Conservation (phyloP, 1,284 basidiomycete species). For the Ustilago hordei region DNA sequence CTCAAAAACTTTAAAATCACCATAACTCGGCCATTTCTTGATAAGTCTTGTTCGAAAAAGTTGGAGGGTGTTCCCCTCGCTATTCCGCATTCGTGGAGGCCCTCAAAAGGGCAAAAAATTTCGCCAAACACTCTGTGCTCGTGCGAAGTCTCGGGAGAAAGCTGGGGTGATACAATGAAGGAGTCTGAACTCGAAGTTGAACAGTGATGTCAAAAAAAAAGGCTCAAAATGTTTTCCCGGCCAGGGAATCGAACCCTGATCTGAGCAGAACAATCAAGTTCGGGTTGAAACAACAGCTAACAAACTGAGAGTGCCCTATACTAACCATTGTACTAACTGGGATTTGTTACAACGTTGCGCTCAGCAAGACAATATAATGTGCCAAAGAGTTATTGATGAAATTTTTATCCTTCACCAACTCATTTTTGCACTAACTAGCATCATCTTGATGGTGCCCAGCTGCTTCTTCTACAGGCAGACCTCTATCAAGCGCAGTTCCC, state of each 20-base stretch:
- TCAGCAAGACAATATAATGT: not conserved
- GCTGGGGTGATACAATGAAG: too few species aligned
- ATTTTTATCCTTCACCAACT: too few species aligned
- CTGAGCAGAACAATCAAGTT: constrained; percentile 24
- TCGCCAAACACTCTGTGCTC: too few species aligned
- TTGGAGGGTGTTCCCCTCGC: too few species aligned
- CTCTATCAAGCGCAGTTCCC: not conserved
- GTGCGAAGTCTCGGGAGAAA: too few species aligned
- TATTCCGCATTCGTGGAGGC: too few species aligned
- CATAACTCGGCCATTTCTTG: too few species aligned
- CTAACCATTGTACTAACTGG: constrained; percentile 34
- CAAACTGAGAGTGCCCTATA: constrained; percentile 24
- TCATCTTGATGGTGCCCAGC: not conserved
- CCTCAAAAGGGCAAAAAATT: too few species aligned
- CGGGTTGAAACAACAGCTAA: not conserved
- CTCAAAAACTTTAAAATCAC: too few species aligned
- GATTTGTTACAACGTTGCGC: not conserved
- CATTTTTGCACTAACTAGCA: not conserved
- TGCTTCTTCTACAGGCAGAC: not conserved
- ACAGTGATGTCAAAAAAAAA: not conserved
- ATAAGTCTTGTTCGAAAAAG: too few species aligned
- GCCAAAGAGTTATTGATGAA: not conserved
- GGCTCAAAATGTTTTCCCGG: constrained; percentile 31
- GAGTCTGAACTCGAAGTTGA: too few species aligned
- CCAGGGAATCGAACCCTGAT: constrained; percentile 57